Base-by-base conservation (phyloP, 345 rosid genomes). In the Salix brachista region DNA sequence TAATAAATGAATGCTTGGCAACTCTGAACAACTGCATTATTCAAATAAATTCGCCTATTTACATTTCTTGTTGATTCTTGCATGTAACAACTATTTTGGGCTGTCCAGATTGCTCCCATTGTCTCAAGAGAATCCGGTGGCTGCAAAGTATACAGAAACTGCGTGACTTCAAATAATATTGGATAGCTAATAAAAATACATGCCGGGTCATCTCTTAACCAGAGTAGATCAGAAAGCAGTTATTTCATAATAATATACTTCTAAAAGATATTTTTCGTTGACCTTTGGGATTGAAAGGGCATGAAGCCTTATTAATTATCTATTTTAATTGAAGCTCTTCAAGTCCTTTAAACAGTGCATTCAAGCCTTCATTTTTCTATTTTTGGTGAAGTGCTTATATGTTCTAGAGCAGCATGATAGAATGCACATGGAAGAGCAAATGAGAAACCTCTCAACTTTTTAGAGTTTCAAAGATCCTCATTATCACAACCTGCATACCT, bases 31-130 rank as follows among this genome's bases (percentile, higher is more conserved):
- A 46, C 58, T 42, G 34, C 39, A 60, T 23, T 11, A 66, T 68
- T 73, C 70, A 69, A 75, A 83, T 64, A 44, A 84, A 80, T 77
- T 82, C 77, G 79, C 79, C 88, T 76, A 79, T 92, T 92, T 92
- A 92, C 98, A 92, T 92, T 92, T 94, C 97, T 78, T 84, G 93
- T 79, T 87, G 96, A 84, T 85, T 92, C 81, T 81, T 94, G 90
- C 98, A 94, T 12, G 87, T 84, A 72, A 91, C 90, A 58, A 90
- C 96, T 87, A 92, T 91, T 83, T 94, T 94, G 37, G 98, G 96
- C 80, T 94, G 94, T 36, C 97, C 97, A 18, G 88, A 83, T 39
- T 90, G 87, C 80, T 94, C 97, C 97, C 98, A 94, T 72, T 85
- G 81, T 81, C 91, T 88, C 80, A 94, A 79, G 72, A 91, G 90